A percentile compares a stretch with the other conserved stretches of the same genome.
Conservation (phyloP, 2,329 filamentous ascomycete species). For the Alternaria sp. region DNA sequence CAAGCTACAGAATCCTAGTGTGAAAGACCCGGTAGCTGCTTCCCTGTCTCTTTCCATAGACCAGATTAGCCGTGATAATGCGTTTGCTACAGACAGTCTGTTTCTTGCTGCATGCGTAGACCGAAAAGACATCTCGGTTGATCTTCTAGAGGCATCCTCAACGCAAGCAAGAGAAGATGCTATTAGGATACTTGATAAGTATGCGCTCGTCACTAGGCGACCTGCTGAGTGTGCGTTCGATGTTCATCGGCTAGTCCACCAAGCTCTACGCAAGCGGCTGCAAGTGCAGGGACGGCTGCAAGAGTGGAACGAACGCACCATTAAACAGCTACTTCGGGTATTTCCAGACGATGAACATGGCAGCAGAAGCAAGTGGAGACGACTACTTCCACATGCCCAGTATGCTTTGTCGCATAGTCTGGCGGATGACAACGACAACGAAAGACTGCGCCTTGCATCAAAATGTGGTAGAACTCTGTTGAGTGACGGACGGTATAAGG, state of each 20-base stretch:
- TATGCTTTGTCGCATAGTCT: constrained; percentile 22
- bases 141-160: constrained; percentile 26
- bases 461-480: constrained; percentile 21
- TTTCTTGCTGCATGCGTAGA: constrained; percentile 53
- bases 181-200: constrained; percentile 20
- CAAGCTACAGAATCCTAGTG: constrained; percentile 23
- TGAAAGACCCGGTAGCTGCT: constrained; percentile 51
- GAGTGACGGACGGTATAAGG: not conserved
- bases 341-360: constrained; percentile 25
- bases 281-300: constrained; percentile 9
- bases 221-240: constrained; percentile 20
- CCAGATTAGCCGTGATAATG: constrained; percentile 30
- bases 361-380: constrained; percentile 33
- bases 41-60: constrained; percentile 56
- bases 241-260: constrained; percentile 25
- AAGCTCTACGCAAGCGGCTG: constrained; percentile 17
- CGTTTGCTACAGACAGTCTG: constrained; percentile 49
- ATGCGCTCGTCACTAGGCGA: constrained; percentile 22
- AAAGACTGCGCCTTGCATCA: constrained; percentile 13
- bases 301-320: constrained; percentile 20
- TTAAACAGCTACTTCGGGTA: constrained; percentile 20
- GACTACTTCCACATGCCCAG: constrained; percentile 27
- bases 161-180: constrained; percentile 19
- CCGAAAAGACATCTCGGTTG: constrained; percentile 27
- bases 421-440: constrained; percentile 5